Evolutionary conservation across 257 asterid species (phyloP).

Genomic region (Coffea eugenioides): DNA sequence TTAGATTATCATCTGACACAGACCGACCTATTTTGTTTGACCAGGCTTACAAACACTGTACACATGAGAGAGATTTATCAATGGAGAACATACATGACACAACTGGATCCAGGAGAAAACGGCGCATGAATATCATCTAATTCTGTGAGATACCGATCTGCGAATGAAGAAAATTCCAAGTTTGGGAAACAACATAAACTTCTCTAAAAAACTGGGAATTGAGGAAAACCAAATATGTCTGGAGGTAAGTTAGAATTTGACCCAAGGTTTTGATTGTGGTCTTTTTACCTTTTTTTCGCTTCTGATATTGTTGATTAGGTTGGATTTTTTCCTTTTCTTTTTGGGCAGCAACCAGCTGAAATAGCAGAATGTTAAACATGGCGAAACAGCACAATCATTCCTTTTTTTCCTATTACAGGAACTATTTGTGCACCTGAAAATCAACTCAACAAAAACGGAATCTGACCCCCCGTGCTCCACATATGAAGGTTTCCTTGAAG

Average conservation of each 20-base stretch:
- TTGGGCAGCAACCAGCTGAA: not conserved
- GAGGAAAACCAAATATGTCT: not conserved
- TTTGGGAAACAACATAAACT: not conserved
- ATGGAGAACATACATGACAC: not conserved
- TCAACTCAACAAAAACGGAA: not conserved
- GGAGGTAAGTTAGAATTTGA: not conserved
- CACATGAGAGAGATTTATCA: not conserved
- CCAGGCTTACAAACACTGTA: not conserved
- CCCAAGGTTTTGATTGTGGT: not conserved
- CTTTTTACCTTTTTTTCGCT: not conserved
- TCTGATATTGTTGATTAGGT: not conserved
- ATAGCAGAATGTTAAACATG: not conserved
- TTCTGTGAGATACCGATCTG: not conserved
- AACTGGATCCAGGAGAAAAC: not conserved
- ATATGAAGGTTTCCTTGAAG: too few relatives aligned
- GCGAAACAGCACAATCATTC: not conserved
- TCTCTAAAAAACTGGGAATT: not conserved
- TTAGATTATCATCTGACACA: not conserved
- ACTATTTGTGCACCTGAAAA: not conserved
- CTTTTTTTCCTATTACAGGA: not conserved
- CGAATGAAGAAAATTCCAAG: not conserved
- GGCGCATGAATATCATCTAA: not conserved
- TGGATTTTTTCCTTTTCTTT: not conserved
- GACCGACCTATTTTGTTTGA: not conserved
- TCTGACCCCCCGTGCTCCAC: not conserved